Evolutionary conservation across 2,329 filamentous ascomycete species (phyloP), one percentile per base, ranked within the genome.

Genomic region (Penicillium psychrosexuale): DNA sequence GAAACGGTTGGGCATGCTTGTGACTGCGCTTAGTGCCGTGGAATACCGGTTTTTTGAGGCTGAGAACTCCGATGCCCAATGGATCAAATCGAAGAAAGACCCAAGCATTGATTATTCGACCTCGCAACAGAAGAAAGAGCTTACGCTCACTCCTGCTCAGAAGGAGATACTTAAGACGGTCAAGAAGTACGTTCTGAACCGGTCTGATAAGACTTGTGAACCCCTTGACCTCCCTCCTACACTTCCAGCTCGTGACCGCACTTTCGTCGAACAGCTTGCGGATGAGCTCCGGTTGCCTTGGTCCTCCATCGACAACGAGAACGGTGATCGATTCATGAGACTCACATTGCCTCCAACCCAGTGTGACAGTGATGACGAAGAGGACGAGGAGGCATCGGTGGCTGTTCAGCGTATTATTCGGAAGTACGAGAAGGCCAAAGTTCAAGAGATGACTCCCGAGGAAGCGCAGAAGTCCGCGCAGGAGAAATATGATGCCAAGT

Each of bases 11-110:
- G 84, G 84, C 48, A 77, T 89, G 46, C 82, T 99, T 43, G 78
- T 99, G 42, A 85, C 91, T 31, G 90, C 95, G 70, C 80, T 99
- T 53, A 88, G 89, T 51, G 88, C 93, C 69, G 90, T 96, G 54
- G 94, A 99, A 73, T 88, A 89, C 69, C 84, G 89, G n/a, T 90
- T 94, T 67, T 99, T 99, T 66, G 93, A 99, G 74, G 82, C 86
- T 38, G 95, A 97, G 67, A 87, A 91, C 61, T 82, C 90, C 7
- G 91, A 97, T 74, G 87, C 91, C 47, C 88, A 87, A 66, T 99
- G 94, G 94, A 89, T 96, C 68, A 91, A 88, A 66, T 87, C 90
- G 37, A 97, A 97, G 77, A 85, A 87, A 63, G 85, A 85, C 47
- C 87, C 88, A 55, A 79, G 83, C 52, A 85, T 88, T 61, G 82